A percentile compares a stretch with the other conserved stretches of the same genome.
phyloP scores from a whole-genome alignment of 352 stramenopile species.

The Globisporangium splendens region DNA sequence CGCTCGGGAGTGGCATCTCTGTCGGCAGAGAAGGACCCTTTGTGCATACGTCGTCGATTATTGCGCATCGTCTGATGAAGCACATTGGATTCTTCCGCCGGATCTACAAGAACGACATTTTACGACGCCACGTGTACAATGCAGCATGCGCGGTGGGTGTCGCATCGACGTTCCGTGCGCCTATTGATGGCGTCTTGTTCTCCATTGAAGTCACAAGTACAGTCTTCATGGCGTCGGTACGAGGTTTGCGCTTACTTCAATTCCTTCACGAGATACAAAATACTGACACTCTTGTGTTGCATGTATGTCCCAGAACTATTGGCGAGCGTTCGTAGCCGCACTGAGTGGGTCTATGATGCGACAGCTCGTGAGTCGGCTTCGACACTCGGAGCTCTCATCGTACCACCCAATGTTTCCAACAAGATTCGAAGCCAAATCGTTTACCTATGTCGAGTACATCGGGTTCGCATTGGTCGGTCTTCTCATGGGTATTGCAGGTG shows the following conservation, averaged over 20 bases:
- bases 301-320: slow-evolving; percentile 44
- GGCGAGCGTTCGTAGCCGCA: slow-evolving; percentile 55
- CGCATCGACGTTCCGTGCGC: slow-evolving; percentile 82
- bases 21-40: slow-evolving; percentile 97
- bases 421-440: slow-evolving; percentile 35
- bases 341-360: slow-evolving; percentile 50
- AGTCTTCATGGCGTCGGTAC: slow-evolving; percentile 59
- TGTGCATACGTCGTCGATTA: slow-evolving; percentile 89
- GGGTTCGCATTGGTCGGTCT: slow-evolving; percentile 46
- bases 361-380: slow-evolving; percentile 36
- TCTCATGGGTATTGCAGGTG: slow-evolving; percentile 43
- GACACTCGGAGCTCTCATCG: slow-evolving; percentile 32
- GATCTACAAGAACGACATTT: slow-evolving; percentile 59
- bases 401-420: slow-evolving; percentile 54
- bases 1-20: slow-evolving; percentile 88
- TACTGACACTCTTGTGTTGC: no score
- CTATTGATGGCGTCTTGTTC: slow-evolving; percentile 90
- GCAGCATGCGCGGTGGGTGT: slow-evolving; percentile 89
- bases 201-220: slow-evolving; percentile 87
- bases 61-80: slow-evolving; percentile 84
- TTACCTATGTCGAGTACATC: slow-evolving; percentile 42
- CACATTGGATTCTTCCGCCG: slow-evolving; percentile 58
- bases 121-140: slow-evolving; percentile 80
- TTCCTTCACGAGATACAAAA: no score
- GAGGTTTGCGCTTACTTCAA: slow-evolving; percentile 8